Evolutionary conservation across 1,284 basidiomycete species (phyloP).

Genomic region (Boletus semigastroideus): DNA sequence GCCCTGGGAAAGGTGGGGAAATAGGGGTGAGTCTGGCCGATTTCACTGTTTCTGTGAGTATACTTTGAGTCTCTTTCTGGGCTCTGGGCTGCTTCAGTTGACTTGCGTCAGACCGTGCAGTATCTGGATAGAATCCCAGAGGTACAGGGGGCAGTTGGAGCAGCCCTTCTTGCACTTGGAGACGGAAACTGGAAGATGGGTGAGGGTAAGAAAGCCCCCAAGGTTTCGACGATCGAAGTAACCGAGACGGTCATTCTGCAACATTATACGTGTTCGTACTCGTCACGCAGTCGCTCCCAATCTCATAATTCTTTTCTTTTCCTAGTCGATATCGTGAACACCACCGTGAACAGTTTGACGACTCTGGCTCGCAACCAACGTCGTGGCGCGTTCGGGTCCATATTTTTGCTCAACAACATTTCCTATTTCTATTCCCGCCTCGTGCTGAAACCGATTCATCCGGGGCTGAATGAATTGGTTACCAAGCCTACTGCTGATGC

Average conservation of each 20-base stretch:
- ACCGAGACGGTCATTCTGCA: constrained; percentile 64
- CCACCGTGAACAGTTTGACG: constrained; percentile 56
- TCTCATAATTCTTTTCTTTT: not conserved
- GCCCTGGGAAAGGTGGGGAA: constrained; percentile 45
- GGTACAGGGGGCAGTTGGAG: constrained; percentile 61
- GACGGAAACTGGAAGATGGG: constrained; percentile 90
- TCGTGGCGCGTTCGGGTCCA: constrained; percentile 65
- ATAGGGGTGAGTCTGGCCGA: constrained; percentile 62
- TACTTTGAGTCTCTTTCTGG: not conserved
- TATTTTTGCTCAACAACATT: constrained; percentile 78
- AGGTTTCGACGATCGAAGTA: constrained; percentile 43
- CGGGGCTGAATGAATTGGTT: constrained; percentile 48
- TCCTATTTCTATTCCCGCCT: constrained; percentile 63
- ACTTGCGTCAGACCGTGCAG: constrained; percentile 51
- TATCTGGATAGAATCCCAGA: constrained; percentile 70
- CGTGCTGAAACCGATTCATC: constrained; percentile 48
- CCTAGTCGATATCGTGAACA: constrained; percentile 68
- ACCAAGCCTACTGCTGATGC: constrained; percentile 60
- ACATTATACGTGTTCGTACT: constrained; percentile 66
- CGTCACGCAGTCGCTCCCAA: not conserved
- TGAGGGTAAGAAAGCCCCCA: constrained; percentile 59
- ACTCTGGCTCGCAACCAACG: constrained; percentile 60
- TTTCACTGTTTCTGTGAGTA: constrained; percentile 58
- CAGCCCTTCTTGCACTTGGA: constrained; percentile 65
- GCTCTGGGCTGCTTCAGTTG: not conserved